Percentiles rank a stretch among this genome's conserved stretches.
These are phyloP conservation scores for Aspergillus awamori DNA, from an alignment of 2,329 filamentous ascomycete genomes.

Conservation along the genomic window DNA sequence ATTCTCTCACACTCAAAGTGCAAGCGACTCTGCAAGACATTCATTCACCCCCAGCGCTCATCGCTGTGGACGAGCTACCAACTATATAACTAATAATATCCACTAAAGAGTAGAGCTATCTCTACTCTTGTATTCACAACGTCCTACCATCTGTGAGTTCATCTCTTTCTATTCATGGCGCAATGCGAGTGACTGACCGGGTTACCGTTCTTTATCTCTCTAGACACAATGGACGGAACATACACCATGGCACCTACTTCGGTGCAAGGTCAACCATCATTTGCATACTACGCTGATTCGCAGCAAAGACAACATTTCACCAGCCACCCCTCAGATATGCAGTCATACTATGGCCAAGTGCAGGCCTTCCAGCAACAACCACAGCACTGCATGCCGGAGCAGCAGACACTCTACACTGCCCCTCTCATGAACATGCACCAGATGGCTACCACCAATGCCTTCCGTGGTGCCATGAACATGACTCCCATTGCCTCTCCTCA, in stretches of 20 bases:
- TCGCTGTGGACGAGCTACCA: conserved; percentile 12
- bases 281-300: conserved; percentile 82
- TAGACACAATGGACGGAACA: conserved; percentile 65
- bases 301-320: conserved; percentile 77
- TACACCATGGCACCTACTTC: conserved; percentile 54
- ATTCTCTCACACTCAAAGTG: conserved; percentile 34
- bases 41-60: conserved; percentile 19
- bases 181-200: conserved; percentile 11
- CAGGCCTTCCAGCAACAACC: conserved; percentile 33
- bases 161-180: not conserved
- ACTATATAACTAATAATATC: conserved; percentile 22
- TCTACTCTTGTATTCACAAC: conserved; percentile 13
- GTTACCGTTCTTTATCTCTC: not conserved
- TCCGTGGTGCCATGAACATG: conserved; percentile 45
- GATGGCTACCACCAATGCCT: conserved; percentile 47
- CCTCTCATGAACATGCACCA: conserved; percentile 50
- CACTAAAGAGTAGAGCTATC: conserved; percentile 15
- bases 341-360: conserved; percentile 48
- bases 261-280: conserved; percentile 71
- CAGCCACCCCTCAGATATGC: conserved; percentile 59
- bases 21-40: conserved; percentile 35
- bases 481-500: conserved; percentile 78
- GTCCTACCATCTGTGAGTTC: conserved; percentile 15
- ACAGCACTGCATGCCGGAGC: conserved; percentile 30
- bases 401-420: conserved; percentile 45